Conservation (phyloP, 805 yeast genomes). For the Candida ponderosae region DNA sequence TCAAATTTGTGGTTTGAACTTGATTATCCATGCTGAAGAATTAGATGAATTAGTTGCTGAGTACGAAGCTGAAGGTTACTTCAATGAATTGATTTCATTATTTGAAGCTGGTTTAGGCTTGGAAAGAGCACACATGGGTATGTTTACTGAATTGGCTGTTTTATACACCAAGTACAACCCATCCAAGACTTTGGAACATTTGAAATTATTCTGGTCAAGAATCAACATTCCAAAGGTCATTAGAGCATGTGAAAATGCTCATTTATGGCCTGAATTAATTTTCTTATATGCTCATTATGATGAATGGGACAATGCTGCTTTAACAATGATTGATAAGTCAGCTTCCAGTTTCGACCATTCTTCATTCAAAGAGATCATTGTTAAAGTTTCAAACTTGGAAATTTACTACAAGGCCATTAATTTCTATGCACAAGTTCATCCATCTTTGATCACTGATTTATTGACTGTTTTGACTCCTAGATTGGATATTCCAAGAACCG, state of each 20-base stretch:
- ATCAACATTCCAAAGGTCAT: conserved; percentile 96
- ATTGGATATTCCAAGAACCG: conserved; percentile 90
- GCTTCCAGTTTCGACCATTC: conserved; percentile 90
- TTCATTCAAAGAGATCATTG: conserved; percentile 89
- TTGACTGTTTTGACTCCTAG: conserved; percentile 79
- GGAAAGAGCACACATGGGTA: conserved; percentile 99
- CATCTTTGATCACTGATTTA: conserved; percentile 81
- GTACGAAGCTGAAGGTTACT: conserved; percentile 87
- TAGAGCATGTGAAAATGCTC: conserved; percentile 88
- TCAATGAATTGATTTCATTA: conserved; percentile 82
- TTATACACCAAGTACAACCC: conserved; percentile 89
- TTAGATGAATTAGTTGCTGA: conserved; percentile 79
- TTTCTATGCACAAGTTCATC: conserved; percentile 89
- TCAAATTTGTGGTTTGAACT: conserved; percentile 95
- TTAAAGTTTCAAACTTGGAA: conserved; percentile 92
- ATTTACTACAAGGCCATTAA: conserved; percentile 95
- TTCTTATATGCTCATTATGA: conserved; percentile 97
- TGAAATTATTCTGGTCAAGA: conserved; percentile 97
- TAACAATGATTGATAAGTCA: conserved; percentile 92
- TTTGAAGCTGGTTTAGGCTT: conserved; percentile 94
- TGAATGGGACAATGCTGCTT: conserved; percentile 98
- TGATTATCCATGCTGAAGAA: conserved; percentile 97
- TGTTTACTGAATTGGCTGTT: conserved; percentile 94
- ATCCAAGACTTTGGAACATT: conserved; percentile 87
- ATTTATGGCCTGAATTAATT: conserved; percentile 92